These are phyloP conservation scores for Botrytis tulipae DNA, from an alignment of 2,329 filamentous ascomycete species.

Conservation along the genomic window DNA sequence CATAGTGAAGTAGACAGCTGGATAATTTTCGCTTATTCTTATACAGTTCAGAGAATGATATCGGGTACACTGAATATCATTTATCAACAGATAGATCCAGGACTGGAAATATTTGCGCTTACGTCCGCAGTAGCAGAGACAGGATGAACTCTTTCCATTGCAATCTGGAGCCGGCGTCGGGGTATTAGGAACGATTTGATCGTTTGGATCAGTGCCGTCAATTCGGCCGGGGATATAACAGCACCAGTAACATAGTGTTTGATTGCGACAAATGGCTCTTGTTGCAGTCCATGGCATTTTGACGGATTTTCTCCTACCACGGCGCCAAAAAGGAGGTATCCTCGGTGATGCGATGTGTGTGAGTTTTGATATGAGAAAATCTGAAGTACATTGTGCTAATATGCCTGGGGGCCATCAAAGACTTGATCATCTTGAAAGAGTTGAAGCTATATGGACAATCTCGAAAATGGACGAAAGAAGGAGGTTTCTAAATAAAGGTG, in stretches of 20 bases:
- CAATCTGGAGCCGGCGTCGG: background rate
- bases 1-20: background rate
- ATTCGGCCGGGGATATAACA: background rate
- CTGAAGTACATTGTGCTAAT: background rate
- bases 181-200: background rate
- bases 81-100: too few relatives aligned
- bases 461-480: background rate
- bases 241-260: background rate
- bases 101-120: background rate
- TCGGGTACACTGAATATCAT: too few relatives aligned
- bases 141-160: background rate
- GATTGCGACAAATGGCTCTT: background rate
- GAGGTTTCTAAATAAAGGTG: background rate
- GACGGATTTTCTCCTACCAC: rapidly evolving
- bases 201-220: background rate
- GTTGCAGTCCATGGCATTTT: background rate
- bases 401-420: background rate
- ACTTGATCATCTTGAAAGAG: background rate
- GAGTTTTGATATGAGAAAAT: background rate
- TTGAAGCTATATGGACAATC: background rate
- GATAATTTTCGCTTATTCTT: background rate
- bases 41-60: background rate
- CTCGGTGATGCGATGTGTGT: background rate
- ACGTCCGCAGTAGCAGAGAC: background rate
- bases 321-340: background rate